Base-by-base conservation (phyloP, 768 basidiomycete genomes). In the Collybiopsis luxurians region DNA sequence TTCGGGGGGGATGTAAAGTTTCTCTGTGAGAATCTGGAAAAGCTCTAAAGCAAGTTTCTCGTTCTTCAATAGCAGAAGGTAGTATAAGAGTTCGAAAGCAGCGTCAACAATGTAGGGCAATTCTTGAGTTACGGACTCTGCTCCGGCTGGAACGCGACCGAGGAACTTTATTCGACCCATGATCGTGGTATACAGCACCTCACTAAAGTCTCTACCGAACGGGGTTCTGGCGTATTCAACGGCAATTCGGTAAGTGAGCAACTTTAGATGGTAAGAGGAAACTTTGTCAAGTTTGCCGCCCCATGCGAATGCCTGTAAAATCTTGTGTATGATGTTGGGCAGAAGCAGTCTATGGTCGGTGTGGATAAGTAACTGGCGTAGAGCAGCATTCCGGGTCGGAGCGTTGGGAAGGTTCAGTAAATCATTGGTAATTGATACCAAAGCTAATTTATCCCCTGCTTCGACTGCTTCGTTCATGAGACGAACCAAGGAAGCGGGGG, bases 1-100 rank as follows among this genome's bases (percentile, higher is more conserved):
- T 54, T 79, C 75, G 1, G 73, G 55, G 15, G 85, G 80, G 49
- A 89, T 69, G 55, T 73, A 71, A 3, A 72, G 71, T 15, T 61
- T 66, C 15, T 79, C 64, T 19, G 80, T 72, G 34, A 89, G 76
- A 15, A 67, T 57, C 40, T 78, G 76, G 60, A 88, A 80, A 17
- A 88, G 56, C 2, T 73, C 63, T 31, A 84, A 67, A 3, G 81
- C 78, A 30, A 67, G 60, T 12, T 64, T 59, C 51, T 75, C 59
- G 39, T 72, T 67, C 3, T 69, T 67, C 44, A 71, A 54, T 15
- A 60, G 53, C 1, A 81, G 66, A 42, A 85, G 71, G 52, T 72
- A 73, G 47, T 76, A 69, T n/a, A 79, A 59, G 42, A 81, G 64
- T 30, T 60, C 59, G 60, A 82, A 86, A 7, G 81, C 64, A 11